Conservation (phyloP, 495 filamentous ascomycete species). For the Aspergillus haitiensis region DNA sequence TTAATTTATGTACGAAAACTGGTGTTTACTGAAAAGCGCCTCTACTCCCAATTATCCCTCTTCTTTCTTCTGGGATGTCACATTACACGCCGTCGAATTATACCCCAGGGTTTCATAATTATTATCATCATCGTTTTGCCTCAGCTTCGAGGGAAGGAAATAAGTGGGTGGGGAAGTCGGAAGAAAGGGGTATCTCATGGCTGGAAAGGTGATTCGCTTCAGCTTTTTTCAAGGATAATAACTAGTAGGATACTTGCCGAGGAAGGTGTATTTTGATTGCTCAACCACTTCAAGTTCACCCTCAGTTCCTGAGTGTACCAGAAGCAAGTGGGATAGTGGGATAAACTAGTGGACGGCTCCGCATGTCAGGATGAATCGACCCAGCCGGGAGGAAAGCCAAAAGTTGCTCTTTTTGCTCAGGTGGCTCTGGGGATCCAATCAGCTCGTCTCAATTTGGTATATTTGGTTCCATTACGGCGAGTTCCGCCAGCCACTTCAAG, state of each 20-base stretch:
- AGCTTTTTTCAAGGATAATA: background rate
- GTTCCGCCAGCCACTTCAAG: conserved; percentile 18
- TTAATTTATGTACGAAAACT: too few species aligned
- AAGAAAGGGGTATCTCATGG: conserved; percentile 12
- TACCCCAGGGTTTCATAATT: background rate
- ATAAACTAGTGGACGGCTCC: conserved; percentile 4
- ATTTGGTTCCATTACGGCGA: conserved; percentile 12
- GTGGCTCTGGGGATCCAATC: conserved; percentile 6
- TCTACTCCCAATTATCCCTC: background rate
- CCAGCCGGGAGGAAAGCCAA: conserved; percentile 8
- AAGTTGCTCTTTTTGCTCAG: conserved; percentile 7
- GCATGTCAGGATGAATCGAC: conserved; percentile 8
- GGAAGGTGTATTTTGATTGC: too few species aligned
- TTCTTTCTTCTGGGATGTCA: background rate
- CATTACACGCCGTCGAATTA: conserved; percentile 1
- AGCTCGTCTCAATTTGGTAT: conserved; percentile 2
- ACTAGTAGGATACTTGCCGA: background rate
- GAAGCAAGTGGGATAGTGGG: too few species aligned
- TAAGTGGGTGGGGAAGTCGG: conserved; percentile 4
- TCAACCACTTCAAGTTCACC: too few species aligned
- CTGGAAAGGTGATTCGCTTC: conserved; percentile 11
- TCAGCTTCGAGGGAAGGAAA: background rate
- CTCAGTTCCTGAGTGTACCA: too few species aligned
- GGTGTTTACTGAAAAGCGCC: too few species aligned
- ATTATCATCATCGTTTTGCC: background rate